Percentiles rank a stretch among this genome's conserved stretches.
Conservation (phyloP, 768 basidiomycete genomes). For the Tubosaeta sp. region DNA sequence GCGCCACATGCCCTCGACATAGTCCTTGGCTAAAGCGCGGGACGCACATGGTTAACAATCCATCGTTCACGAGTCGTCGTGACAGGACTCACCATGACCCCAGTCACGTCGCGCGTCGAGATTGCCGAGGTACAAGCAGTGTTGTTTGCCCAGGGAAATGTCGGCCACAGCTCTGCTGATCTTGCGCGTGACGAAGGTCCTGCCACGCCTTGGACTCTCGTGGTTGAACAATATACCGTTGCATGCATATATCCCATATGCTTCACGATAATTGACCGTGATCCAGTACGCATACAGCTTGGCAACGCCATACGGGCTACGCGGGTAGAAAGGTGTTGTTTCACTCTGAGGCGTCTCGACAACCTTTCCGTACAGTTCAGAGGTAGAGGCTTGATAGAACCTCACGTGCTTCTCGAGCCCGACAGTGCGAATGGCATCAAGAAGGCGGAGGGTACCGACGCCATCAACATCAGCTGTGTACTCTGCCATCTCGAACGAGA, state of each 20-base stretch:
- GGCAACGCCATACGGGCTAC: constrained; percentile 92
- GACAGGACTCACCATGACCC: constrained; percentile 75
- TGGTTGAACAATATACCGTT: constrained; percentile 99
- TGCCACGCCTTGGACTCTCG: constrained; percentile 90
- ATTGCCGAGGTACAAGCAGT: constrained; percentile 91
- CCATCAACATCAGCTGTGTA: constrained; percentile 98
- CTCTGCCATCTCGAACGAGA: constrained; percentile 99
- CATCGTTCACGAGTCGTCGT: not conserved
- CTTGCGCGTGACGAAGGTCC: constrained; percentile 96
- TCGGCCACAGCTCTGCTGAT: constrained; percentile 91
- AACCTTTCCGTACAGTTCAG: constrained; percentile 96
- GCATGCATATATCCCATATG: constrained; percentile 94
- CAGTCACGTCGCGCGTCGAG: constrained; percentile 94
- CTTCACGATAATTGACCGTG: constrained; percentile 88
- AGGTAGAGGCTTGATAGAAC: constrained; percentile 98
- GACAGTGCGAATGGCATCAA: constrained; percentile 94
- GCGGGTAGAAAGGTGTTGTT: constrained; percentile 97
- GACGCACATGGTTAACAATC: constrained; percentile 5
- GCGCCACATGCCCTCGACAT: constrained; percentile 97
- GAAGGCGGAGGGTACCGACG: constrained; percentile 89
- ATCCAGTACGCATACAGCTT: constrained; percentile 94
- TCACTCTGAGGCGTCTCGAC: constrained; percentile 94
- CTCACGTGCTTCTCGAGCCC: constrained; percentile 89
- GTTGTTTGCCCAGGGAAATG: constrained; percentile 83
- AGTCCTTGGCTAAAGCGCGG: constrained; percentile 62